Evolutionary conservation across 768 basidiomycete species (phyloP).

Genomic region (Royoungia palumana): DNA sequence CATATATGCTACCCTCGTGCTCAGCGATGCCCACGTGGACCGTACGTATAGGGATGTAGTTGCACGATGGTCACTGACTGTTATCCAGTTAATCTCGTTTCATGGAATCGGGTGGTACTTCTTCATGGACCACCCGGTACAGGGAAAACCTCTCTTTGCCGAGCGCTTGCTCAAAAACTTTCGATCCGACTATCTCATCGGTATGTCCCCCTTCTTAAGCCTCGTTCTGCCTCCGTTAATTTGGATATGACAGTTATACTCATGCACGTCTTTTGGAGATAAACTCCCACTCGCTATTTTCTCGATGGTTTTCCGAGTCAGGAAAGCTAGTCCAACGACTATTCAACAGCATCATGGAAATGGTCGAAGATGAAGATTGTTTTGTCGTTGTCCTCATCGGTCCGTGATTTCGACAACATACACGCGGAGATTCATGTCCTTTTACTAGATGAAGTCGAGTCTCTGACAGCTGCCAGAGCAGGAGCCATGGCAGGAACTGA

Average conservation of each 20-base stretch:
- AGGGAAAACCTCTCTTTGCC: constrained; percentile 93
- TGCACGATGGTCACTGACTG: constrained; percentile 4
- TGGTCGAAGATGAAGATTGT: constrained; percentile 86
- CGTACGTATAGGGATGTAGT: constrained; percentile 46
- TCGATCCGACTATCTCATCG: constrained; percentile 85
- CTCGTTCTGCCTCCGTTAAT: neutral
- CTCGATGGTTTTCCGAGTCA: constrained; percentile 98
- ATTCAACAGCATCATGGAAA: constrained; percentile 83
- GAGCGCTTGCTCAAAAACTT: constrained; percentile 93
- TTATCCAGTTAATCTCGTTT: constrained; percentile 76
- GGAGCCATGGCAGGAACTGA: constrained; percentile 95
- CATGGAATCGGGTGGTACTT: constrained; percentile 94
- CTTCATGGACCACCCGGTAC: constrained; percentile 97
- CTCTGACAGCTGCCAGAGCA: constrained; percentile 89
- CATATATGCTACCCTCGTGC: constrained; percentile 89
- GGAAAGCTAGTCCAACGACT: constrained; percentile 96
- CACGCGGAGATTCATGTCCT: constrained; percentile 5
- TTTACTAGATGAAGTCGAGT: constrained; percentile 88
- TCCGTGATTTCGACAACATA: constrained; percentile 24
- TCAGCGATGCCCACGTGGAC: constrained; percentile 85
- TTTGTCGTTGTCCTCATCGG: constrained; percentile 96
- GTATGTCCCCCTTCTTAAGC: constrained; percentile 38
- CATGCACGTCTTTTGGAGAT: constrained; percentile 91
- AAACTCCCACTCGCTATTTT: constrained; percentile 97
- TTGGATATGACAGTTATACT: constrained; percentile 57